phyloP scores from a whole-genome alignment of 208 protist genomes.

The Leishmania guyanensis region DNA sequence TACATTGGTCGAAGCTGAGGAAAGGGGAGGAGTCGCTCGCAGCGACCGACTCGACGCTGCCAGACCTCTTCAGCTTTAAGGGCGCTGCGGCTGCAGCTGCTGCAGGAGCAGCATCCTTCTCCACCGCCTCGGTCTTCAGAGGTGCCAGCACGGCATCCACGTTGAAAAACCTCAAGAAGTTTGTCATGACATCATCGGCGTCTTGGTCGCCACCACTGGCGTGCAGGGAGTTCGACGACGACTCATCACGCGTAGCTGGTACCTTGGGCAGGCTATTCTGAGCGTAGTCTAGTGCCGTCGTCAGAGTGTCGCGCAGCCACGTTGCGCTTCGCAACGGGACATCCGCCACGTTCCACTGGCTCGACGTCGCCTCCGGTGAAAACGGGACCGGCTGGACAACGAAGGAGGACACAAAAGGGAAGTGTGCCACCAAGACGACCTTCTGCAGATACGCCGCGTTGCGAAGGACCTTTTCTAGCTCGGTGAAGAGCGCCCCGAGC shows the following conservation, averaged over 20 bases:
- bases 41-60: neutral
- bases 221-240: neutral
- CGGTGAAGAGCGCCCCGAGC: conserved; percentile 71
- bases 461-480: conserved; percentile 83
- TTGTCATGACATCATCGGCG: conserved; percentile 16
- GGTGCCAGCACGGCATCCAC: conserved; percentile 20
- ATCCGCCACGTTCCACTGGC: conserved; percentile 48
- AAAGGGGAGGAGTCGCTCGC: conserved; percentile 7
- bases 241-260: neutral
- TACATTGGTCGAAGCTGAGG: neutral
- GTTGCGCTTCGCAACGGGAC: conserved; percentile 32
- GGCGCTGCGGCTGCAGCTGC: neutral
- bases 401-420: conserved; percentile 69
- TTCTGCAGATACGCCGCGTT: conserved; percentile 81
- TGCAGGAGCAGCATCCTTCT: neutral
- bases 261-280: conserved; percentile 10
- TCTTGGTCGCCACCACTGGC: neutral
- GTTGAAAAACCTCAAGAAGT: conserved; percentile 31
- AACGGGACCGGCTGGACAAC: conserved; percentile 50
- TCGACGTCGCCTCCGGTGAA: conserved; percentile 40
- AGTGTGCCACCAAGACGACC: conserved; percentile 62
- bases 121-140: neutral
- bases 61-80: neutral
- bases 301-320: conserved; percentile 43
- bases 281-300: conserved; percentile 26